phyloP scores from a whole-genome alignment of 2,329 filamentous ascomycete species.

The Fusarium pseudograminearum region DNA sequence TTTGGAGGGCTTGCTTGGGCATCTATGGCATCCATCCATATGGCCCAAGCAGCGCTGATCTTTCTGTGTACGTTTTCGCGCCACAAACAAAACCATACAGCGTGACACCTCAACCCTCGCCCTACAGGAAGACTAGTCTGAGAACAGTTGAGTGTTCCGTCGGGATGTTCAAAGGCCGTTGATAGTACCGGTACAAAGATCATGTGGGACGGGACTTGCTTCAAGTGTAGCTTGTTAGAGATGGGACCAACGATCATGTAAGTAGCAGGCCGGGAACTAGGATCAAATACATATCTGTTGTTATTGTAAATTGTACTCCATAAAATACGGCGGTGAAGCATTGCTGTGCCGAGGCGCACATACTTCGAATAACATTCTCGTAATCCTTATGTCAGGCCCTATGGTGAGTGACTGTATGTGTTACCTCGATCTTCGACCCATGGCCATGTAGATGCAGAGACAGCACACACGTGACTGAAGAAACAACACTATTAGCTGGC shows the following conservation, averaged over 20 bases:
- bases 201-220: conserved; percentile 17
- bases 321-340: conserved; percentile 18
- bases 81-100: background rate
- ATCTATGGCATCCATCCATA: conserved; percentile 27
- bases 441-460: background rate
- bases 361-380: conserved; percentile 4
- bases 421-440: conserved; percentile 14
- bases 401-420: conserved; percentile 11
- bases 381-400: conserved; percentile 26
- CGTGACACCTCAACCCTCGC: conserved; percentile 16
- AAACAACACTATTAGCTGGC: background rate
- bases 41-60: conserved; percentile 32
- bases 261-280: background rate
- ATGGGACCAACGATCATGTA: background rate
- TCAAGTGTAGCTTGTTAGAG: conserved; percentile 3
- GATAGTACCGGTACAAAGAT: background rate
- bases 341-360: conserved; percentile 6
- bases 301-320: conserved; percentile 16
- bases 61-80: conserved; percentile 9
- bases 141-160: conserved; percentile 12
- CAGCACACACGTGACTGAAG: conserved; percentile 1
- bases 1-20: conserved; percentile 16
- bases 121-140: conserved; percentile 19
- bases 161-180: background rate
- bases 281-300: conserved; percentile 22